Evolutionary conservation across 768 basidiomycete genomes (phyloP), one percentile per base, ranked within the genome.

Genomic region (Phylloporus arenicola): DNA sequence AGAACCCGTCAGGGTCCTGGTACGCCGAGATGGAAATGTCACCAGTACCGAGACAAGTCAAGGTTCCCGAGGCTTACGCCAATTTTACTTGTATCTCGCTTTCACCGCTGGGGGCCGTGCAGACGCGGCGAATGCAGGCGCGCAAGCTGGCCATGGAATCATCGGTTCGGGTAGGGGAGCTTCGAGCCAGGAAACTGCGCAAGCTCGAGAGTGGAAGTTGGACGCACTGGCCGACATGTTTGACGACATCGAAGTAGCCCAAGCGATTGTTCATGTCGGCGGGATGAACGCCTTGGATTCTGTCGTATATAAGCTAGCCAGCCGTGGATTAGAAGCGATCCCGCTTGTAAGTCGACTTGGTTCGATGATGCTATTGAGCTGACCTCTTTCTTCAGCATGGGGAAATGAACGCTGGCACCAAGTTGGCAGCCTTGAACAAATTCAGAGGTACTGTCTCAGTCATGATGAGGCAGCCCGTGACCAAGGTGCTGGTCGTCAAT

Each of bases 1-100:
- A 46, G 96, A 99, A 67, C 95, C 96, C 19, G 93, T 99, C 37
- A 83, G 96, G 22, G 96, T 99, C n/a, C 82, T 99, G 17, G 96
- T 99, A 20, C 82, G 96, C 46, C 79, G 95, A 16, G 89, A 92
- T 57, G 90, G 89, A 35, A 90, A 88, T 60, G 84, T 88, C 43
- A 77, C 78, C 10, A 82, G 82, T 29, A 77, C 83, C 5, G 79
- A 86, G 35, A 83, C 84, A 30, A 77, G 71, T 37, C 85, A 86
- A 67, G 81, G 83, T 39, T 83, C 88, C 48, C 81, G 91, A 19
- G 90, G 90, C 19, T 73, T 98, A 30, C 87, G 94, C 48, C 95
- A 98, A 63, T 97, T 89, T 69, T 99, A 98, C 70, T 78, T 98
- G 34, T 99, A 96, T 64, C 79, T 97, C 24, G 91, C 95, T 2